phyloP scores from a whole-genome alignment of 148 eudicot species.

The Rhododendron ferrugineum region DNA sequence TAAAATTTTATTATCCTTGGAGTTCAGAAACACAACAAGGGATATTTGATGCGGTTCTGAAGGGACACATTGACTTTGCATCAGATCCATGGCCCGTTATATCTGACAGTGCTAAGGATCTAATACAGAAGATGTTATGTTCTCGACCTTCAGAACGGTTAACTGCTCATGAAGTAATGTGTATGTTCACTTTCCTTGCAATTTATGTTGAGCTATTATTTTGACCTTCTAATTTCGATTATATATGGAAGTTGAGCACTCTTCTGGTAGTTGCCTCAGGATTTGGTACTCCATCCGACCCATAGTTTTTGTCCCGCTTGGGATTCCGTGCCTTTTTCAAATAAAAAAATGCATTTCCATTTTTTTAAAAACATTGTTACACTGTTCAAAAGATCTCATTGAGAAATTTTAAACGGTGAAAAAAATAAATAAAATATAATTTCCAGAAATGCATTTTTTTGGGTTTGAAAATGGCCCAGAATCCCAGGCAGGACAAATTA shows the following conservation, averaged over 20 bases:
- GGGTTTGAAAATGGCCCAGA: background rate
- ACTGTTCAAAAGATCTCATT: background rate
- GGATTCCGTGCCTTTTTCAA: background rate
- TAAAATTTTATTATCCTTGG: constrained; percentile 9
- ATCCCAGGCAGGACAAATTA: background rate
- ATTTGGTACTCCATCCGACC: background rate
- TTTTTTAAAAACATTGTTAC: background rate
- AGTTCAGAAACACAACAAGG: constrained; percentile 93
- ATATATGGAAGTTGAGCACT: background rate
- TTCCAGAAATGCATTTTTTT: background rate
- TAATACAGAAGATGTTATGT: constrained; percentile 82
- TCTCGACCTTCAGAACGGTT: constrained; percentile 59
- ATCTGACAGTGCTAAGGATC: constrained; percentile 93
- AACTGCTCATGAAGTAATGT: constrained; percentile 92
- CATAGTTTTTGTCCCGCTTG: background rate
- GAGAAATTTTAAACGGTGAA: background rate
- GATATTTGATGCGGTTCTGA: constrained; percentile 91
- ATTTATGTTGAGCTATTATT: background rate
- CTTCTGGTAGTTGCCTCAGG: background rate
- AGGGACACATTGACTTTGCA: constrained; percentile 86
- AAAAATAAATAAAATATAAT: background rate
- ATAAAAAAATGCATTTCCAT: background rate
- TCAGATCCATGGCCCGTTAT: constrained; percentile 95
- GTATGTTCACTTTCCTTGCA: constrained; percentile 38
- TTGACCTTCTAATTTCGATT: background rate